Conservation (phyloP, 2,329 filamentous ascomycete genomes). For the Passalora sequoiae region DNA sequence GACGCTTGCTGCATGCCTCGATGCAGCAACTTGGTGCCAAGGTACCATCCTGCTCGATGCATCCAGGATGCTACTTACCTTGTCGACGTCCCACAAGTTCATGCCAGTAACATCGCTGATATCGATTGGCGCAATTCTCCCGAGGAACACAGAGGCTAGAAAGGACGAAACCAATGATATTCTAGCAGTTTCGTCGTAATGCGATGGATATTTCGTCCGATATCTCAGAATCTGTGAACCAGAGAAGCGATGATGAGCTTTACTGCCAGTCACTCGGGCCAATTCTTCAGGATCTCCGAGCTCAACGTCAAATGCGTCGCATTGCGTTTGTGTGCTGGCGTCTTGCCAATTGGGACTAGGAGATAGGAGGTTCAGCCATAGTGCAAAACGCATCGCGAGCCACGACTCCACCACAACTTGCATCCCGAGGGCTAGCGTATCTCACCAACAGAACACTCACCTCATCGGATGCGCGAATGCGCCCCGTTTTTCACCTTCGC, state of each 20-base stretch:
- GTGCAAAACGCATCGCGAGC: too few relatives aligned
- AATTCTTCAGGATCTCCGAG: constrained; percentile 64
- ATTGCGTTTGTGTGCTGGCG: constrained; percentile 86
- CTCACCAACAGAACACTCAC: too few relatives aligned
- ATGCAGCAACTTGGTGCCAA: too few relatives aligned
- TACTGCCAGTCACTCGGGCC: constrained; percentile 78
- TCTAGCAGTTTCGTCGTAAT: constrained; percentile 72
- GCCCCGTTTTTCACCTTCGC: constrained; percentile 38
- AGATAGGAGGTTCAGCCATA: too few relatives aligned
- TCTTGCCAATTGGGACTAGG: constrained; percentile 99
- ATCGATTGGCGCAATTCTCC: constrained; percentile 80
- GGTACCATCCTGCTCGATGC: too few relatives aligned
- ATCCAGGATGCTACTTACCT: constrained; percentile 26
- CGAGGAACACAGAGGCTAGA: constrained; percentile 83
- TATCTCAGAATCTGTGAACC: constrained; percentile 95
- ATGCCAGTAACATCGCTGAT: constrained; percentile 93
- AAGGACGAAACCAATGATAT: constrained; percentile 96
- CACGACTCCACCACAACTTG: too few relatives aligned
- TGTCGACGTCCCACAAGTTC: constrained; percentile 88
- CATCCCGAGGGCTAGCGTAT: too few relatives aligned
- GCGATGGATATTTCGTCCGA: constrained; percentile 69
- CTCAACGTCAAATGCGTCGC: constrained; percentile 74
- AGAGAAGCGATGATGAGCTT: constrained; percentile 96
- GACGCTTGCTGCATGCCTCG: too few relatives aligned
- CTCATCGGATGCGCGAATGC: constrained; percentile 80